A percentile compares a stretch with the other conserved stretches of the same genome.
phyloP scores from a whole-genome alignment of 495 filamentous ascomycete genomes.

The Neurospora discreta region DNA sequence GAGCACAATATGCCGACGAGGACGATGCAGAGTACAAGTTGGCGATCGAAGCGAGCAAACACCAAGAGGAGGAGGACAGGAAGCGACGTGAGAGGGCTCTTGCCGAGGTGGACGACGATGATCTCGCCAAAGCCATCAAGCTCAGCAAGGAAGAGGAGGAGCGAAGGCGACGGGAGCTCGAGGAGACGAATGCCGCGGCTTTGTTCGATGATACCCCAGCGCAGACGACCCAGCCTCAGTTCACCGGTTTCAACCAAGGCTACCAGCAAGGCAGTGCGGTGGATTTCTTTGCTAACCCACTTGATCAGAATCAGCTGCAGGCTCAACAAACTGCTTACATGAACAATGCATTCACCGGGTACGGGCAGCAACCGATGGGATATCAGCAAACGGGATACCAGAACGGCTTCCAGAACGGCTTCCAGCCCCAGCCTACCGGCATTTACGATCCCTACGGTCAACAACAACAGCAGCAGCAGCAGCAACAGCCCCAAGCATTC shows the following conservation, averaged over 20 bases:
- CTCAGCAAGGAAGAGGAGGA: constrained; percentile 91
- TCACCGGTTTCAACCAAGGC: constrained; percentile 84
- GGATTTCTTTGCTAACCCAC: constrained; percentile 93
- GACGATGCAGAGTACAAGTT: constrained; percentile 89
- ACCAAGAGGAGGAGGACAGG: constrained; percentile 87
- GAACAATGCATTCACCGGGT: constrained; percentile 65
- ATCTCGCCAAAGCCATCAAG: constrained; percentile 90
- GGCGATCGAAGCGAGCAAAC: constrained; percentile 92
- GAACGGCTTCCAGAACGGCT: constrained; percentile 43
- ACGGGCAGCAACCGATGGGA: constrained; percentile 7
- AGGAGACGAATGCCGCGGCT: constrained; percentile 75
- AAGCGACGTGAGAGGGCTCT: constrained; percentile 58
- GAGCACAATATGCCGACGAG: constrained; percentile 47
- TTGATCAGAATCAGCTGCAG: constrained; percentile 57
- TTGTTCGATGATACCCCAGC: constrained; percentile 78
- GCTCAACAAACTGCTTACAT: constrained; percentile 76
- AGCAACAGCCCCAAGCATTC: constrained; percentile 40
- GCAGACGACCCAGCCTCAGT: constrained; percentile 50
- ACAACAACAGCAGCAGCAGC: constrained; percentile 44
- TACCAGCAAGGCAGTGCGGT: constrained; percentile 94
- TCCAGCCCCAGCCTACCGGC: constrained; percentile 23
- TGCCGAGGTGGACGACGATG: constrained; percentile 59
- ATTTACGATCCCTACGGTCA: constrained; percentile 40
- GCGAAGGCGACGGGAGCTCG: constrained; percentile 73
- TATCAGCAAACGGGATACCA: constrained; percentile 57